Evolutionary conservation across 129 eudicot species (phyloP).

Genomic region (Artemisia tridentata): DNA sequence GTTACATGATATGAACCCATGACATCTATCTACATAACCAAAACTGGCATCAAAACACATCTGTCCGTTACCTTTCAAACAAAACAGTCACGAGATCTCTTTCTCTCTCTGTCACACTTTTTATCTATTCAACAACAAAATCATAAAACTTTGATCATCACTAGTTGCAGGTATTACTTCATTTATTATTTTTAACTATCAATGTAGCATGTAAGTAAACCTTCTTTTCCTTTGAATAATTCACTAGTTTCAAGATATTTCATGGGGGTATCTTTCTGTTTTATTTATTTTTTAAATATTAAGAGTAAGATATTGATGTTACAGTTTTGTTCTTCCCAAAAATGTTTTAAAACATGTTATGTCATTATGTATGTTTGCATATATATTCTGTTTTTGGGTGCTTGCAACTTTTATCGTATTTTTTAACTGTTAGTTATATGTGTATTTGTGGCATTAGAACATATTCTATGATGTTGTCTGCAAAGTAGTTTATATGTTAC

Average conservation of each 20-base stretch:
- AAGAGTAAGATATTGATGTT: neutral
- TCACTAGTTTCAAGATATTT: neutral
- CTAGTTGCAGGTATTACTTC: slow-evolving; percentile 30
- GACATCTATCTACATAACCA: neutral
- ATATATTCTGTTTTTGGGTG: no score
- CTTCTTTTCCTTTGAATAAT: neutral
- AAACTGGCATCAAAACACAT: neutral
- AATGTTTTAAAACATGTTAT: slow-evolving; percentile 13
- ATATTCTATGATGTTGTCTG: slow-evolving; percentile 2
- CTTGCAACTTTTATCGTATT: no score
- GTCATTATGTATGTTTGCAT: neutral
- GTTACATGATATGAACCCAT: neutral
- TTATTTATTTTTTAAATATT: neutral
- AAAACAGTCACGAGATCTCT: slow-evolving; percentile 25
- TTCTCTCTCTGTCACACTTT: slow-evolving; percentile 13
- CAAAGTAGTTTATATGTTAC: neutral
- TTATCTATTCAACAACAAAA: slow-evolving; percentile 1
- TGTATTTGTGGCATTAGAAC: slow-evolving; percentile 7
- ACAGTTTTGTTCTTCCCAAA: slow-evolving; percentile 22
- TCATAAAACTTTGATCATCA: slow-evolving; percentile 8
- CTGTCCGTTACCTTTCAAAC: slow-evolving; percentile 14
- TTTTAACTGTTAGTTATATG: neutral
- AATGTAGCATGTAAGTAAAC: slow-evolving; percentile 13
- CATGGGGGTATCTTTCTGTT: slow-evolving; percentile 25
- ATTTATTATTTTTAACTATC: slow-evolving; percentile 4